Base-by-base conservation (phyloP, 805 yeast genomes). In the Debaryomyces tyrocola region DNA sequence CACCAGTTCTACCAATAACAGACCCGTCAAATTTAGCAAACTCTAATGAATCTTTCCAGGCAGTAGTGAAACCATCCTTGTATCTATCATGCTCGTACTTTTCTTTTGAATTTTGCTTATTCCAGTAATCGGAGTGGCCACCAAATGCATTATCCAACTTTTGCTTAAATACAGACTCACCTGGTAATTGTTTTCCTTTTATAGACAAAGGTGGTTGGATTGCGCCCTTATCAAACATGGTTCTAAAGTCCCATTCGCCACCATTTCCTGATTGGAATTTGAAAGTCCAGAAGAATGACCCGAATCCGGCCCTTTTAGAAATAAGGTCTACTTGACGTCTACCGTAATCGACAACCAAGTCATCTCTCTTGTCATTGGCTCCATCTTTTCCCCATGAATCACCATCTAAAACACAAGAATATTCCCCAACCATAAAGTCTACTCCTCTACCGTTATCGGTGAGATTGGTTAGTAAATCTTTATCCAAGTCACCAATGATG, bases 241-340 rank as follows among this genome's bases (percentile, higher is more conserved):
- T 87, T 20, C 77, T 75, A 66, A 89, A 85, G 41, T 94, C 97
- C 98, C 98, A 92, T 67, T 90, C 97, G 12, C 98, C 98, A 37
- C 97, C 97, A 59, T 84, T 85, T 2, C 97, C 97, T 47, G 82
- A 75, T 60, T 85, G 80, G 60, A 91, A 91, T 66, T 90, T 89
- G 63, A 70, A 87, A 1, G 96, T 87, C 98, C 98, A 92, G 66
- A 94, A 92, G 64, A 77, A 91, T 48, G 80, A 75, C 0, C 98
- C 98, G 46, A 82, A 77, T 8, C 74, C 63, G 1, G 92, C 84
- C 31, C 85, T 67, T 33, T 77, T 55, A 4, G 62, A 58, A 58
- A 87, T 79, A 5, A 78, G 51, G 2, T 66, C 57, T 4, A 65
- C 52, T 62, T 89, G 84, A n/a, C 62, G 63, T 15, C 70, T 70